Conservation (phyloP, 78 protist species). For the Dictyostelium firmibasis region DNA sequence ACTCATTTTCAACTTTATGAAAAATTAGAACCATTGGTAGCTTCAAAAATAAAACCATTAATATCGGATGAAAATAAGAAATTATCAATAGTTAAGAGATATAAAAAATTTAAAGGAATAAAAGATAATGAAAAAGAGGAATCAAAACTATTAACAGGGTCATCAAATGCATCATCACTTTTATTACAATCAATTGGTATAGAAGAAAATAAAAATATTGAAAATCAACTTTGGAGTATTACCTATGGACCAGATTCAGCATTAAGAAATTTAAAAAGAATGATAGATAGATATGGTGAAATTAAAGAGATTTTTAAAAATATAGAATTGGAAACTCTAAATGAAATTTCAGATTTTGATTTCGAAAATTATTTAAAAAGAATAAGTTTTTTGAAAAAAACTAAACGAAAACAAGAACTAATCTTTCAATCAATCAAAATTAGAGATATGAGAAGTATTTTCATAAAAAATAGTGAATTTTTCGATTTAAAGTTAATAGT, state of each 20-base stretch:
- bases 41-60: neutral
- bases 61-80: neutral
- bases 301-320: neutral
- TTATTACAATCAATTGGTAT: neutral
- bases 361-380: neutral
- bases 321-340: neutral
- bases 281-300: neutral
- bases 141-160: neutral
- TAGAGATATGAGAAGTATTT: neutral
- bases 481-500: neutral
- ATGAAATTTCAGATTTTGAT: neutral
- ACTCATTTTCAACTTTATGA: neutral
- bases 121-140: neutral
- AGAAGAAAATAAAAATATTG: no score
- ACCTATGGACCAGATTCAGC: neutral
- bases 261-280: neutral
- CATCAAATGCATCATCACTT: neutral
- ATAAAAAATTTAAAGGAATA: neutral
- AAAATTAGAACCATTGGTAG: neutral
- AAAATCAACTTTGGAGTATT: neutral
- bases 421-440: neutral
- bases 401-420: neutral
- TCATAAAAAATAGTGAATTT: neutral
- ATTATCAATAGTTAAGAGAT: neutral
- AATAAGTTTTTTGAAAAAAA: neutral